phyloP scores from a whole-genome alignment of 1,139 yeast species.

The Yamadazyma diddensiae region DNA sequence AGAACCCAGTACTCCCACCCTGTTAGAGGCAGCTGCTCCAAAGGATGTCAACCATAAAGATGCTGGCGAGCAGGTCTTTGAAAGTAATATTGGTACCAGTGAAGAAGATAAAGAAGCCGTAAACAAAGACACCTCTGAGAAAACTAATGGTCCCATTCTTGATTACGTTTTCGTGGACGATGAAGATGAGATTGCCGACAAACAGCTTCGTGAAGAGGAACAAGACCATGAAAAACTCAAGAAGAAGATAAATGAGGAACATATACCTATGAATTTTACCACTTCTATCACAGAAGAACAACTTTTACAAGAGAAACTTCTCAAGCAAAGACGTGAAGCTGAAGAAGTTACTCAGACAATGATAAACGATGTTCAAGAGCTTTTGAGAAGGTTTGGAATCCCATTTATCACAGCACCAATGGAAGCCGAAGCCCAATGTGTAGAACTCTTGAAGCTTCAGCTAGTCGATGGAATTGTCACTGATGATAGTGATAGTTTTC shows the following conservation, averaged over 20 bases:
- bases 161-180: slow-evolving; percentile 73
- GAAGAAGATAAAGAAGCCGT: no score
- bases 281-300: slow-evolving; percentile 50
- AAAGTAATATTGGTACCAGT: no score
- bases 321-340: slow-evolving; percentile 75
- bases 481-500: slow-evolving; percentile 94
- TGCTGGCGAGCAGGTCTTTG: neutral
- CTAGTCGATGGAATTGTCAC: slow-evolving; percentile 95
- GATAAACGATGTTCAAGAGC: slow-evolving; percentile 88
- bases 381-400: slow-evolving; percentile 82
- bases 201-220: slow-evolving; percentile 66
- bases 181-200: slow-evolving; percentile 66
- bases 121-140: no score
- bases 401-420: slow-evolving; percentile 94
- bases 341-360: slow-evolving; percentile 87
- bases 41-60: neutral
- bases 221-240: slow-evolving; percentile 68
- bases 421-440: slow-evolving; percentile 99
- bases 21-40: neutral
- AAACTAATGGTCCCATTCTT: slow-evolving; percentile 13
- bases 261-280: slow-evolving; percentile 14
- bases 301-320: slow-evolving; percentile 55
- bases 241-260: slow-evolving; percentile 35
- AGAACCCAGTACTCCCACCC: no score
- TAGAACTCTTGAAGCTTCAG: slow-evolving; percentile 59